Evolutionary conservation across 768 basidiomycete species (phyloP).

Genomic region (Leccinum boreale): DNA sequence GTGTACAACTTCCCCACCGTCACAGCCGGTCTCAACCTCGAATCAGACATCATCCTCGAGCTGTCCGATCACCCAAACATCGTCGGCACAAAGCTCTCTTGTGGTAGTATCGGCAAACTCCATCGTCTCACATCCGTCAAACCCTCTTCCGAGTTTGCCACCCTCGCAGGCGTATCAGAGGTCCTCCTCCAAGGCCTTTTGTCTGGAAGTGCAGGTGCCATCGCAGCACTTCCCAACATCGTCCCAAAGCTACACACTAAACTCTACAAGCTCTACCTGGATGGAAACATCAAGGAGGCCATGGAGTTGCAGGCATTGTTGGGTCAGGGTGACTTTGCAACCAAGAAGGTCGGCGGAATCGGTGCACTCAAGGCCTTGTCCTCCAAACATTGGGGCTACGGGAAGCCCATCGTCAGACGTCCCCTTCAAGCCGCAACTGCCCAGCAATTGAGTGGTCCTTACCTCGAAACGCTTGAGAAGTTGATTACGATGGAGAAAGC

Average conservation of each 20-base stretch:
- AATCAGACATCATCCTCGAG: slow-evolving; percentile 69
- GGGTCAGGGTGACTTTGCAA: slow-evolving; percentile 65
- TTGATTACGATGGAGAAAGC: slow-evolving; percentile 46
- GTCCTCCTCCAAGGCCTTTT: slow-evolving; percentile 61
- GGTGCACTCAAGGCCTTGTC: slow-evolving; percentile 64
- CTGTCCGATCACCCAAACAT: slow-evolving; percentile 81
- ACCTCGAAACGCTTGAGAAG: slow-evolving; percentile 41
- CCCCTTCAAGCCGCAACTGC: slow-evolving; percentile 44
- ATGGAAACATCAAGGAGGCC: slow-evolving; percentile 56
- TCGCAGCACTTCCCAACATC: slow-evolving; percentile 62
- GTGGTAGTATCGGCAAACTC: slow-evolving; percentile 81
- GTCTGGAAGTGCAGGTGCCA: slow-evolving; percentile 61
- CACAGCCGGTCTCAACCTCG: slow-evolving; percentile 79
- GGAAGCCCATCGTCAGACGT: slow-evolving; percentile 44
- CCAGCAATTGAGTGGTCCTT: slow-evolving; percentile 35
- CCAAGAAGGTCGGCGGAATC: slow-evolving; percentile 61
- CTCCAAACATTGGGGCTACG: slow-evolving; percentile 64
- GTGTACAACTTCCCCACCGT: slow-evolving; percentile 86
- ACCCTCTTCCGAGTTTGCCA: slow-evolving; percentile 52
- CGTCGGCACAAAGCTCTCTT: slow-evolving; percentile 82
- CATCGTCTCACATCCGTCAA: slow-evolving; percentile 66
- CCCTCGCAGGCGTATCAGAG: slow-evolving; percentile 77
- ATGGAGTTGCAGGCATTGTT: slow-evolving; percentile 58
- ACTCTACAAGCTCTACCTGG: slow-evolving; percentile 47
- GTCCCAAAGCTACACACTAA: slow-evolving; percentile 55